These are phyloP conservation scores for Suhomyces atakaporum DNA, from an alignment of 1,139 yeast species.

Conservation along the genomic window DNA sequence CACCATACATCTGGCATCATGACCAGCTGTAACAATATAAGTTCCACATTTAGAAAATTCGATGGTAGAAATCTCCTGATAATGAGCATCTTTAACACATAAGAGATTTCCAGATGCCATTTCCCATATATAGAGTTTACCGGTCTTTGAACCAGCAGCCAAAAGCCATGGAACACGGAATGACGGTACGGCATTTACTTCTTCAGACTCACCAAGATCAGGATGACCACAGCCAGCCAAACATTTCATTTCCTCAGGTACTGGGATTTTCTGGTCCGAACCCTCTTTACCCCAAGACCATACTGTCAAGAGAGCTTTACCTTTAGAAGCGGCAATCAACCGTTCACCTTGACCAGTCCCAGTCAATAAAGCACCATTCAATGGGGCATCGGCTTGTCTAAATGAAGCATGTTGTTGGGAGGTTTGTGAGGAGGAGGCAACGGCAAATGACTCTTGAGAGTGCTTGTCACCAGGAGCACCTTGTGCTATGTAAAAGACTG, in stretches of 20 bases:
- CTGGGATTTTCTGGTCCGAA: slow-evolving; percentile 78
- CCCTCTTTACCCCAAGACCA: slow-evolving; percentile 80
- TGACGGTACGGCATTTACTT: slow-evolving; percentile 22
- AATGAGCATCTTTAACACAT: slow-evolving; percentile 79
- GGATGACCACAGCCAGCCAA: slow-evolving; percentile 52
- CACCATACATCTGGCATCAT: slow-evolving; percentile 75
- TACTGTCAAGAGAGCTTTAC: slow-evolving; percentile 73
- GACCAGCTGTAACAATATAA: slow-evolving; percentile 72
- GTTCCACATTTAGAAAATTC: slow-evolving; percentile 66
- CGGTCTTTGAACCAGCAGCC: slow-evolving; percentile 71
- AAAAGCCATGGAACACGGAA: slow-evolving; percentile 66
- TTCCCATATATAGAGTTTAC: slow-evolving; percentile 86
- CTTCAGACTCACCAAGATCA: slow-evolving; percentile 6
- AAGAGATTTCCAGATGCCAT: slow-evolving; percentile 73
- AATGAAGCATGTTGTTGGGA: slow-evolving; percentile 52
- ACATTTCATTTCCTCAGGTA: slow-evolving; percentile 77
- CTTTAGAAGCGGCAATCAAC: slow-evolving; percentile 62
- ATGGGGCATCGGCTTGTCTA: slow-evolving; percentile 55
- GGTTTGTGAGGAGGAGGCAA: slow-evolving; percentile 52
- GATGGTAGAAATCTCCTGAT: slow-evolving; percentile 67
- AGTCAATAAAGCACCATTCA: slow-evolving; percentile 48
- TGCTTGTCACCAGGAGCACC: slow-evolving; percentile 52
- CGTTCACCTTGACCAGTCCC: slow-evolving; percentile 48
- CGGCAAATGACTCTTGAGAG: slow-evolving; percentile 50
- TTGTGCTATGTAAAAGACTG: slow-evolving; percentile 54